These are phyloP conservation scores for Sclerotinia nivalis DNA, from an alignment of 2,329 filamentous ascomycete species.

Conservation along the genomic window DNA sequence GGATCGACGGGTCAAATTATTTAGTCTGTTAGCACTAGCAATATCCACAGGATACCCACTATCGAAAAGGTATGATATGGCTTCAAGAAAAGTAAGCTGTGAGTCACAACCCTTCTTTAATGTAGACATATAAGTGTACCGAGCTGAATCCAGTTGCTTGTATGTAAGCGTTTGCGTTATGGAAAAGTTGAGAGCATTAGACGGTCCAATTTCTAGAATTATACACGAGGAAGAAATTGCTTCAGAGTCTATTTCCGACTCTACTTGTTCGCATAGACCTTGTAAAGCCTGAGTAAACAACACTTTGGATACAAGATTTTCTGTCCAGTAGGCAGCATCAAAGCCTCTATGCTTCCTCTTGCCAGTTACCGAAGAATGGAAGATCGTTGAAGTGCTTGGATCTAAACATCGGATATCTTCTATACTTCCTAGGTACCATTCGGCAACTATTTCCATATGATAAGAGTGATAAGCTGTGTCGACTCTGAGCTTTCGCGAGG, in stretches of 20 bases:
- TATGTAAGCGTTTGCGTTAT: slow-evolving; percentile 28
- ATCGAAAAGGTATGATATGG: slow-evolving; percentile 24
- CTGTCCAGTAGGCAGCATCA: slow-evolving; percentile 46
- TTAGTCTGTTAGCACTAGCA: slow-evolving; percentile 50
- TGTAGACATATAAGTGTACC: slow-evolving; percentile 32
- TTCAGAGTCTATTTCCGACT: neutral
- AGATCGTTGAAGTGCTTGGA: neutral
- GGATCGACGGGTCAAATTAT: slow-evolving; percentile 23
- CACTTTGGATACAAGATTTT: slow-evolving; percentile 48
- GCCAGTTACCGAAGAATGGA: slow-evolving; percentile 11
- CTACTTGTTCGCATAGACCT: neutral
- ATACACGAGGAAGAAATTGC: neutral
- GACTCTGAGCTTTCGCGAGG: slow-evolving; percentile 29
- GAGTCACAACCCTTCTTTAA: slow-evolving; percentile 25
- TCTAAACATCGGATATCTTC: neutral
- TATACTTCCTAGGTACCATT: slow-evolving; percentile 29
- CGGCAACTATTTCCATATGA: slow-evolving; percentile 37
- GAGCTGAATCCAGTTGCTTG: slow-evolving; percentile 41
- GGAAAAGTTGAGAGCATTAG: slow-evolving; percentile 28
- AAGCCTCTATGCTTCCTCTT: slow-evolving; percentile 32
- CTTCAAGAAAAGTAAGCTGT: slow-evolving; percentile 20
- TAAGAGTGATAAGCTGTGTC: slow-evolving; percentile 37
- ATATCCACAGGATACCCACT: slow-evolving; percentile 44
- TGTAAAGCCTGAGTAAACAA: slow-evolving; percentile 25
- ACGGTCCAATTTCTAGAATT: slow-evolving; percentile 30